Conservation (phyloP, 2,329 filamentous ascomycete species). For the Claviceps quebecensis region DNA sequence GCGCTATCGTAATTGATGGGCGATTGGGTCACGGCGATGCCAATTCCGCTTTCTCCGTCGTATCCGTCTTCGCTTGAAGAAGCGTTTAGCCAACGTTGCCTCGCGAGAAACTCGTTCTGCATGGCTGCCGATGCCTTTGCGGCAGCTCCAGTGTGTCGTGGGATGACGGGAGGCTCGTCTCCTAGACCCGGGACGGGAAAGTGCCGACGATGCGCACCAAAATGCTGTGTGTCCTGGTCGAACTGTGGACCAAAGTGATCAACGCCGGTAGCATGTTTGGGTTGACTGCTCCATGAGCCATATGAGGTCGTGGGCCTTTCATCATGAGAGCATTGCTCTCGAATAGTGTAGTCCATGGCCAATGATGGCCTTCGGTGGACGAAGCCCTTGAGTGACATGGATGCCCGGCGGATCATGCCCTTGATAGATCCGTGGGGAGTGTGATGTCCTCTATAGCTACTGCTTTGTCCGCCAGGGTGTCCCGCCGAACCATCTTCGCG, state of each 20-base stretch:
- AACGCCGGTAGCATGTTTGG: constrained; percentile 37
- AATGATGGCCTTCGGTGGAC: constrained; percentile 34
- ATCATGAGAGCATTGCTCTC: constrained; percentile 14
- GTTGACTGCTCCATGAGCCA: constrained; percentile 31
- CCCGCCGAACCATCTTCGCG: constrained; percentile 12
- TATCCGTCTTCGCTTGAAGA: constrained; percentile 31
- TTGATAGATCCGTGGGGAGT: constrained; percentile 24
- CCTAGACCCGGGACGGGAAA: constrained; percentile 34
- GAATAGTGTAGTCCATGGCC: constrained; percentile 16
- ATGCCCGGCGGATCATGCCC: constrained; percentile 40
- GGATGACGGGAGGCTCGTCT: constrained; percentile 45
- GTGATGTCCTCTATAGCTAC: constrained; percentile 13
- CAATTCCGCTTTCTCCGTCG: constrained; percentile 51
- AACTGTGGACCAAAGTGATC: constrained; percentile 33
- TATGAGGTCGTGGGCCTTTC: constrained; percentile 32
- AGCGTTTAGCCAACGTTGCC: constrained; percentile 28
- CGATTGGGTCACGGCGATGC: constrained; percentile 38
- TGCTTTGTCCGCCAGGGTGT: constrained; percentile 9
- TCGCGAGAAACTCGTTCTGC: constrained; percentile 36
- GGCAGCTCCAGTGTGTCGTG: constrained; percentile 43
- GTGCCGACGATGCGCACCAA: constrained; percentile 13
- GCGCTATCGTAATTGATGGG: constrained; percentile 23
- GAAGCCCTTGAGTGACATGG: constrained; percentile 38
- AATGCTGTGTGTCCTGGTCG: constrained; percentile 22
- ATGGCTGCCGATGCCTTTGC: constrained; percentile 47